phyloP scores from a whole-genome alignment of 2,329 filamentous ascomycete species.

The Cladophialophora carrionii region DNA sequence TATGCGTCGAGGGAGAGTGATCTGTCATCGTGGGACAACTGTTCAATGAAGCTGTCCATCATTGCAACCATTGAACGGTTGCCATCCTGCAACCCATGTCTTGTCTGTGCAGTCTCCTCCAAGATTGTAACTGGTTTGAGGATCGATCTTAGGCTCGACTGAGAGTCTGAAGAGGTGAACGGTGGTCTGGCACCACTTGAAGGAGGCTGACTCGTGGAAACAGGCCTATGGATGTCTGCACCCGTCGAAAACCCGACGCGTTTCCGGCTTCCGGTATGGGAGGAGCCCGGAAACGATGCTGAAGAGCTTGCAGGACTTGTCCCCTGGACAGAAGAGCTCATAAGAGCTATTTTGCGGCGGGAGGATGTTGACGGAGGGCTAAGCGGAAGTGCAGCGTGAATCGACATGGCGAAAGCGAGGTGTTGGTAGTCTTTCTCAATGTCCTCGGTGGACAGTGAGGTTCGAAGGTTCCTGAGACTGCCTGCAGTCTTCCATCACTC shows the following conservation, averaged over 20 bases:
- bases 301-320: slow-evolving; percentile 29
- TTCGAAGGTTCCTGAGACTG: slow-evolving; percentile 16
- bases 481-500: slow-evolving; percentile 26
- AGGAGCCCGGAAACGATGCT: slow-evolving; percentile 29
- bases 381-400: slow-evolving; percentile 37
- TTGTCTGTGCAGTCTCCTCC: slow-evolving; percentile 28
- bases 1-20: slow-evolving; percentile 83
- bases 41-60: slow-evolving; percentile 80
- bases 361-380: slow-evolving; percentile 38
- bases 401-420: slow-evolving; percentile 31
- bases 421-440: slow-evolving; percentile 7
- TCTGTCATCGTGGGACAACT: slow-evolving; percentile 74
- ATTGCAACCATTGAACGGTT: slow-evolving; percentile 40
- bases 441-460: neutral
- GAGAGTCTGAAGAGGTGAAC: slow-evolving; percentile 56
- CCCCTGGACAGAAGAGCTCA: slow-evolving; percentile 4
- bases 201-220: slow-evolving; percentile 45
- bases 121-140: slow-evolving; percentile 67
- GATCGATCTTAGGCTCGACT: slow-evolving; percentile 69
- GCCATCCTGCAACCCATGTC: slow-evolving; percentile 13
- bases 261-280: slow-evolving; percentile 46
- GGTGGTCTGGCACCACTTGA: slow-evolving; percentile 47
- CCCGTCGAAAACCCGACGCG: slow-evolving; percentile 66
- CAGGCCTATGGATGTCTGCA: slow-evolving; percentile 47
- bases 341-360: slow-evolving; percentile 21